Percentiles rank a stretch among this genome's conserved stretches.
Conservation (phyloP, 805 yeast species). For the Starmerella stigmatis region DNA sequence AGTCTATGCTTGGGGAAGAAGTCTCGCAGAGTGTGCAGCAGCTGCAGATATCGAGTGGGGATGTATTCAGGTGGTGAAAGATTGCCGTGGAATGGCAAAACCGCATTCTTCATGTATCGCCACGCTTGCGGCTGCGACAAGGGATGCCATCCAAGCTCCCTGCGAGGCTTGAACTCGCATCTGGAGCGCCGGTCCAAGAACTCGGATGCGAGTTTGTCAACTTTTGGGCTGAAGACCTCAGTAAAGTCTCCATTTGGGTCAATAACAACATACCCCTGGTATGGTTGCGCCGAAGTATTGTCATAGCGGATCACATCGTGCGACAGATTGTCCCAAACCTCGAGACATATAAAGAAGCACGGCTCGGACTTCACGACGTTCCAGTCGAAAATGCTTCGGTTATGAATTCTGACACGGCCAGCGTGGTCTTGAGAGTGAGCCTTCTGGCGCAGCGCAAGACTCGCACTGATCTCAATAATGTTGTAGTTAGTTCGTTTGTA, state of each 20-base stretch:
- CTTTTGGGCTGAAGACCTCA: constrained; percentile 56
- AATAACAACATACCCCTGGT: constrained; percentile 66
- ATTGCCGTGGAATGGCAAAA: constrained; percentile 57
- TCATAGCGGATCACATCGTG: constrained; percentile 77
- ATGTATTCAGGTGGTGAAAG: constrained; percentile 65
- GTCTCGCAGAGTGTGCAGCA: constrained; percentile 50
- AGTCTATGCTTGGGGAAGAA: constrained; percentile 68
- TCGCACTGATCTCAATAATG: constrained; percentile 60
- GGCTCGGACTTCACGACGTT: constrained; percentile 47
- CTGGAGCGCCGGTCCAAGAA: constrained; percentile 47
- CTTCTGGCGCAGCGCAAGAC: constrained; percentile 39
- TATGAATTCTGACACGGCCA: constrained; percentile 51
- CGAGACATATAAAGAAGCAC: constrained; percentile 68
- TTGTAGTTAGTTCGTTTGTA: constrained; percentile 56
- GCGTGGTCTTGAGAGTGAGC: constrained; percentile 39
- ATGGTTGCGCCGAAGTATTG: constrained; percentile 51
- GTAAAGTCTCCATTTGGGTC: constrained; percentile 66
- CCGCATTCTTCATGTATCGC: constrained; percentile 38
- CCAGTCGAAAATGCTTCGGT: constrained; percentile 73
- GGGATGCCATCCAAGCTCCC: constrained; percentile 46
- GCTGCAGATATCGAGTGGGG: constrained; percentile 63
- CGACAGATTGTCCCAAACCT: constrained; percentile 73
- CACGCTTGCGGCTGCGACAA: constrained; percentile 40
- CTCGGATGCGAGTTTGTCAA: constrained; percentile 42
- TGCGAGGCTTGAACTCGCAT: constrained; percentile 25